These are phyloP conservation scores for Porpolomopsis calyptriformis DNA, from an alignment of 768 basidiomycete species.

Conservation along the genomic window DNA sequence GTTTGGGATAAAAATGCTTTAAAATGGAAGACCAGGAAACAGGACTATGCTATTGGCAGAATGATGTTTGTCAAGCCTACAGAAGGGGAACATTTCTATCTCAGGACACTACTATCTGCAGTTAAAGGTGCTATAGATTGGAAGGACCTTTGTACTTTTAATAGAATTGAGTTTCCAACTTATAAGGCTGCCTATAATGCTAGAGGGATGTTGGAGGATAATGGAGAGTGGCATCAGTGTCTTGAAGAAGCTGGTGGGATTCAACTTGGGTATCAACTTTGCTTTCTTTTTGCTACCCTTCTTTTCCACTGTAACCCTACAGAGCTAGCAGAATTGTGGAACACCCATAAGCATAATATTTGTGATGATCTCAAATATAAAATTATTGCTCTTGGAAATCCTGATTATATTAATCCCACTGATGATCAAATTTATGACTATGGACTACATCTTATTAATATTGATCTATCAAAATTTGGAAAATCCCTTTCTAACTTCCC, in stretches of 20 bases:
- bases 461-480: slow-evolving; percentile 15
- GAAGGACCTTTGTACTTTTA: slow-evolving; percentile 17
- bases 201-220: slow-evolving; percentile 33
- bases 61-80: slow-evolving; percentile 24
- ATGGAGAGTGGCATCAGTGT: slow-evolving; percentile 37
- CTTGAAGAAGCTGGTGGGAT: slow-evolving; percentile 30
- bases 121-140: slow-evolving; percentile 22
- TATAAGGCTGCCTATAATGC: too few species aligned
- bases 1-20: slow-evolving; percentile 12
- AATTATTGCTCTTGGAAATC: slow-evolving; percentile 29
- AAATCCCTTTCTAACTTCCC: slow-evolving; percentile 14
- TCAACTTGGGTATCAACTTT: slow-evolving; percentile 25
- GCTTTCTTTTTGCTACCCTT: slow-evolving; percentile 31
- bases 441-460: too few species aligned
- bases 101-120: slow-evolving; percentile 28
- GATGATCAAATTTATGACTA: too few species aligned
- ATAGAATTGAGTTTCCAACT: slow-evolving; percentile 17
- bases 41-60: slow-evolving; percentile 27
- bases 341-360: slow-evolving; percentile 21
- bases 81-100: slow-evolving; percentile 27
- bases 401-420: slow-evolving; percentile 31
- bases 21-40: slow-evolving; percentile 21
- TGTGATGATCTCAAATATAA: slow-evolving; percentile 28
- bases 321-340: slow-evolving; percentile 28
- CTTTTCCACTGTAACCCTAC: slow-evolving; percentile 24